These are phyloP conservation scores for Backusella tarrabulga DNA, from an alignment of 192 early-diverging fungal genomes.

Conservation along the genomic window DNA sequence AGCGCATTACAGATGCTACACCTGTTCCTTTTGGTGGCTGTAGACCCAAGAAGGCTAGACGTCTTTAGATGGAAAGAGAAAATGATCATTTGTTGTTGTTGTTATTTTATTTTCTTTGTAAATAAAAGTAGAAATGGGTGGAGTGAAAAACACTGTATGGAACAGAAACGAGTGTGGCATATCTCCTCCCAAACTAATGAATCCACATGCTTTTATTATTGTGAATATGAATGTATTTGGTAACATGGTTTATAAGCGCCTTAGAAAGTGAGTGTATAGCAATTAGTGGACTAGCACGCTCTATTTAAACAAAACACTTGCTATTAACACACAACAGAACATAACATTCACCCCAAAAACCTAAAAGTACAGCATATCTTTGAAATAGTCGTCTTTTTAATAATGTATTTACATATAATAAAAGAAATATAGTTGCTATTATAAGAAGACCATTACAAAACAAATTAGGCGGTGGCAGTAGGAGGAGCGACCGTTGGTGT, in stretches of 20 bases:
- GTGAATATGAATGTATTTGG: too few relatives aligned
- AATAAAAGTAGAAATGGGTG: neutral
- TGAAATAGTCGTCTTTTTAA: neutral
- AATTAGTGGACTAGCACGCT: too few relatives aligned
- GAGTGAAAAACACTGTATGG: too few relatives aligned
- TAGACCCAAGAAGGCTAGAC: constrained; percentile 84
- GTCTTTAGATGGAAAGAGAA: constrained; percentile 44
- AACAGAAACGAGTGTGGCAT: too few relatives aligned
- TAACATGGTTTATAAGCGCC: too few relatives aligned
- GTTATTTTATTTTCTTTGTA: constrained; percentile 3
- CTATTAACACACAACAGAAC: too few relatives aligned
- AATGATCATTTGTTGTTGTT: neutral
- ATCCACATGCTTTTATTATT: too few relatives aligned
- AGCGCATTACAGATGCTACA: constrained; percentile 83
- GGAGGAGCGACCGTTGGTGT: constrained; percentile 3
- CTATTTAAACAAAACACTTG: too few relatives aligned
- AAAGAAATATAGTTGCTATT: neutral
- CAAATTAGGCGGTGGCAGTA: neutral
- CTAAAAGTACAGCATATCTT: too few relatives aligned
- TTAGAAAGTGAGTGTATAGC: too few relatives aligned
- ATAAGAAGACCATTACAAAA: neutral
- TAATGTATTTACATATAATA: neutral
- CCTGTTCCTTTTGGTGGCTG: constrained; percentile 90
- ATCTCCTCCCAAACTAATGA: too few relatives aligned
- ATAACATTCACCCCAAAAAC: too few relatives aligned